These are phyloP conservation scores for Curvularia lunata DNA, from an alignment of 2,329 filamentous ascomycete species.

Conservation along the genomic window DNA sequence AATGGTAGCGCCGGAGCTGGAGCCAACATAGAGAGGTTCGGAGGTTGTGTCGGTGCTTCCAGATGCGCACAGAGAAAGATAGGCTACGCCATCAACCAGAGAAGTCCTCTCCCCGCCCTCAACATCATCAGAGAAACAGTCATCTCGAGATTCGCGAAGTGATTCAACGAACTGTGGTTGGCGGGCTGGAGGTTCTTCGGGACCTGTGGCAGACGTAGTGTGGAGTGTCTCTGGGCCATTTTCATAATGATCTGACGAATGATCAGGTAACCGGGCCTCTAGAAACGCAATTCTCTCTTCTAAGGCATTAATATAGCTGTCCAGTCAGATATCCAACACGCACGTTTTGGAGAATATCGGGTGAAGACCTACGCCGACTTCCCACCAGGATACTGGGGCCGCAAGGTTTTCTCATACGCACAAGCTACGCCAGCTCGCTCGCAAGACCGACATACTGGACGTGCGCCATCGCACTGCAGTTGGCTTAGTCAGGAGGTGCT, in stretches of 20 bases:
- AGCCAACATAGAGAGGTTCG: conserved; percentile 38
- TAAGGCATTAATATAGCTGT: conserved; percentile 35
- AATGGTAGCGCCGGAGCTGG: conserved; percentile 38
- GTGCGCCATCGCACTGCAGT: conserved; percentile 32
- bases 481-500: conserved; percentile 2
- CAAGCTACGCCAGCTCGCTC: conserved; percentile 28
- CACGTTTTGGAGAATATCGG: neutral
- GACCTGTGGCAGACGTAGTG: neutral
- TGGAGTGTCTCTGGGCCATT: conserved; percentile 6
- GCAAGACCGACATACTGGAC: conserved; percentile 33
- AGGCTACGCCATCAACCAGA: conserved; percentile 36
- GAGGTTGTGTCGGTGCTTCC: conserved; percentile 31
- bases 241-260: conserved; percentile 35
- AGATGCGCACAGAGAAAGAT: conserved; percentile 37
- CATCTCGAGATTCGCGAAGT: conserved; percentile 13
- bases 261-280: conserved; percentile 33
- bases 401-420: conserved; percentile 32
- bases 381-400: conserved; percentile 37
- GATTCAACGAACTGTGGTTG: neutral
- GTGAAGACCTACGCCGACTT: conserved; percentile 31
- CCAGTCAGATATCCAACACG: conserved; percentile 2
- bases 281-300: conserved; percentile 39
- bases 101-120: conserved; percentile 32
- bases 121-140: conserved; percentile 19
- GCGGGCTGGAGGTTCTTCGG: neutral